Evolutionary conservation across 306 rosid genomes (phyloP), one percentile per base, ranked within the genome.

Genomic region (Quillaja saponaria): DNA sequence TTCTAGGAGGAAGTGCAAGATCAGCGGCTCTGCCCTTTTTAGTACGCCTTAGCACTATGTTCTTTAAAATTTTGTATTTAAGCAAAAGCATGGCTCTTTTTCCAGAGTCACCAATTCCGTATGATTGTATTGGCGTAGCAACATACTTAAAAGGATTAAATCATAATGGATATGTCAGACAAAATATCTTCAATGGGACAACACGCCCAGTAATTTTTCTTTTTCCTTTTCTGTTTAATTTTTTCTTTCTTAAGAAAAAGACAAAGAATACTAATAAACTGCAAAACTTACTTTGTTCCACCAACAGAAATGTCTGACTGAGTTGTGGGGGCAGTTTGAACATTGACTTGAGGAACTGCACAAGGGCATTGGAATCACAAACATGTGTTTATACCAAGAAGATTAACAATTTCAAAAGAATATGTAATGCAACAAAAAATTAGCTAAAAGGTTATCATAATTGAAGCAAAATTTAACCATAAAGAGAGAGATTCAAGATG

Each of bases 1-100:
- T 88, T 81, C 98, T 78, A 20, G 96, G 95, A 54, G 98, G 98
- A 64, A 92, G 96, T 49, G 92, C 94, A 39, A 92, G 96, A 71
- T 92, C 98, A 61, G 94, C 81, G 58, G 96, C 96, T 69, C 98
- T 77, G 70, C 95, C 95, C 66, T 81, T 63, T 76, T 88, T 92
- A n/a, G 98, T 88, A 15, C 96, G 87, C 65, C 98, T 80, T 50
- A 92, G 78, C 39, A 88, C 77, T 64, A 84, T 79, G 68, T 55
- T 88, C 79, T 80, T 86, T 37, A 92, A 64, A 53, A 92, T 74
- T 77, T 83, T 92, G 68, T 86, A 76, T 55, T 71, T 92, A 48
- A 92, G 88, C 78, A 86, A 84, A 51, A 82, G 39, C 96, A 88
- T 92, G 18, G 90, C 92, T 75, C 98, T 84, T 72, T 12, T 71